phyloP scores from a whole-genome alignment of 805 yeast species.

The Candida silvicultrix region DNA sequence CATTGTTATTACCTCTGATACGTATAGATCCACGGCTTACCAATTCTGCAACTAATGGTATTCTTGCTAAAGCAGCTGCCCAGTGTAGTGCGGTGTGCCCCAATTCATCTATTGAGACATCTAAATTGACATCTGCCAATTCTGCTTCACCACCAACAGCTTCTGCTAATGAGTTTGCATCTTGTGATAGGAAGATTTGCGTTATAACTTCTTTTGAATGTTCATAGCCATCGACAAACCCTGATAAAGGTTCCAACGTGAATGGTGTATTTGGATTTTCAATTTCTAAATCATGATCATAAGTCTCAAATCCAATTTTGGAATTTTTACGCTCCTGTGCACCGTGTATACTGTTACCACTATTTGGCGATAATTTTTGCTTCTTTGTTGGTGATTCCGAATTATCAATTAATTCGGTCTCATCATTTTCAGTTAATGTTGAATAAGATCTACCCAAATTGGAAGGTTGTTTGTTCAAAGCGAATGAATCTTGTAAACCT shows the following conservation, averaged over 20 bases:
- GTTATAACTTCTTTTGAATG: constrained; percentile 39
- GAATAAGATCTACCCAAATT: constrained; percentile 21
- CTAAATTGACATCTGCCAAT: constrained; percentile 44
- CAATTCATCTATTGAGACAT: constrained; percentile 85
- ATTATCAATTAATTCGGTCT: constrained; percentile 9
- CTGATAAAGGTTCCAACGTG: constrained; percentile 40
- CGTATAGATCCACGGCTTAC: constrained; percentile 65
- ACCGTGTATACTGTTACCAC: not conserved
- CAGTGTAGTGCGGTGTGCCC: constrained; percentile 95
- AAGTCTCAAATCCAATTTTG: constrained; percentile 17
- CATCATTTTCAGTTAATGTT: constrained; percentile 28
- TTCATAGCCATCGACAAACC: constrained; percentile 26
- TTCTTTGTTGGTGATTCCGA: constrained; percentile 34
- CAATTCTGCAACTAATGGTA: constrained; percentile 60
- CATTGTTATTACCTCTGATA: constrained; percentile 69
- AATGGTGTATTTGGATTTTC: constrained; percentile 41
- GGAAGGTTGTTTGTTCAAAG: constrained; percentile 18
- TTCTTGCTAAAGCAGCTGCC: constrained; percentile 88
- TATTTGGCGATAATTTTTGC: constrained; percentile 13
- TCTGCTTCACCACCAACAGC: constrained; percentile 23
- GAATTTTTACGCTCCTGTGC: not conserved
- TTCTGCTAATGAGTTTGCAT: constrained; percentile 24
- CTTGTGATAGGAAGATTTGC: constrained; percentile 42
- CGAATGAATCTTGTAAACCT: constrained; percentile 5
- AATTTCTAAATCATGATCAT: constrained; percentile 29